Percentiles rank a stretch among this genome's conserved stretches.
Evolutionary conservation across 164 flowering plant genomes (phyloP).

Genomic region (Stephania cephalantha): DNA sequence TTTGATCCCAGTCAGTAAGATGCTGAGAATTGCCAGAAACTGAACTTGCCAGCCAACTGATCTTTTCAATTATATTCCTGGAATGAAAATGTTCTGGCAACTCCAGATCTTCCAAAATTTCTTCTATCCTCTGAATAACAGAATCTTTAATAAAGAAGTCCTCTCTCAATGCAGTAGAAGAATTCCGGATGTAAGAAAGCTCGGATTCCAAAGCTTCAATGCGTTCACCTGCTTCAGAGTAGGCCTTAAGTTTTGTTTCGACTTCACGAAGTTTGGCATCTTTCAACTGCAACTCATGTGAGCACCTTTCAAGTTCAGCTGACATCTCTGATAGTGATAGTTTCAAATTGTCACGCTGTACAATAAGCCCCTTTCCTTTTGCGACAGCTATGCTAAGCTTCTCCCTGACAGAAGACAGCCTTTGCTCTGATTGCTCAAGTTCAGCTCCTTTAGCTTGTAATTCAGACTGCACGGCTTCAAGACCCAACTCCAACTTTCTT

Average conservation of each 20-base stretch:
- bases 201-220: conserved; percentile 98
- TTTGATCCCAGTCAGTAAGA: conserved; percentile 63
- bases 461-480: conserved; percentile 34
- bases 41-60: conserved; percentile 84
- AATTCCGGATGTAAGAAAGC: conserved; percentile 90
- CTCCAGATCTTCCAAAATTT: conserved; percentile 83
- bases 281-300: conserved; percentile 65
- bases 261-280: conserved; percentile 54
- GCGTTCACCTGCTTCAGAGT: conserved; percentile 93
- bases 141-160: conserved; percentile 94
- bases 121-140: conserved; percentile 90
- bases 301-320: conserved; percentile 61
- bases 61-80: conserved; percentile 71
- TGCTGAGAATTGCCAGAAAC: conserved; percentile 50
- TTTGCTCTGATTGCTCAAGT: conserved; percentile 87
- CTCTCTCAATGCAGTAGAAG: conserved; percentile 91
- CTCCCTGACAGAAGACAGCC: conserved; percentile 77
- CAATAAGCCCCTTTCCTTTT: conserved; percentile 89
- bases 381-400: conserved; percentile 95
- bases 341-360: conserved; percentile 81
- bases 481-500: conserved; percentile 39
- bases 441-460: conserved; percentile 53
- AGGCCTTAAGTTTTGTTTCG: conserved; percentile 61
- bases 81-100: conserved; percentile 91
- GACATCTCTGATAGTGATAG: conserved; percentile 75